Percentiles rank a stretch among this genome's conserved stretches.
Evolutionary conservation across 2,329 filamentous ascomycete genomes (phyloP).

Genomic region (Phoma sp.): DNA sequence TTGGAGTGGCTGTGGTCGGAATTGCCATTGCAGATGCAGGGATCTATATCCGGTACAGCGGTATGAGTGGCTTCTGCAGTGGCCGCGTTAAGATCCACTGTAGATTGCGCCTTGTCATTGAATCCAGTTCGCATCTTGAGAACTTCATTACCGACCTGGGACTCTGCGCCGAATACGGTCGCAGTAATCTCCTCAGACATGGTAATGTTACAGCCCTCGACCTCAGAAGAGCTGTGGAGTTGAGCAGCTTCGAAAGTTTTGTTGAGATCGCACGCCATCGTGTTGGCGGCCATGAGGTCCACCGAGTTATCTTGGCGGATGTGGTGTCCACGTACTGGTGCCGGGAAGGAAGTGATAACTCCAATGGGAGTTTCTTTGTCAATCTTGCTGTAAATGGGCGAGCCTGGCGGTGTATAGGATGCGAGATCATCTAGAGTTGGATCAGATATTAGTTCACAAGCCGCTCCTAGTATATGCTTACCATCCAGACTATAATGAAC

Average conservation of each 20-base stretch:
- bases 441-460: not conserved
- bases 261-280: no score
- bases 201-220: no score
- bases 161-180: no score
- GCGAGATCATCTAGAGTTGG: not conserved
- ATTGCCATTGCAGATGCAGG: not conserved
- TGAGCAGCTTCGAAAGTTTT: no score
- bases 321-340: no score
- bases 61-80: not conserved
- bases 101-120: not conserved
- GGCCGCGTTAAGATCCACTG: not conserved
- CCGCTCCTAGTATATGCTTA: not conserved
- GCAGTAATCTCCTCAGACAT: no score
- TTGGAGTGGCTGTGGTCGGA: not conserved
- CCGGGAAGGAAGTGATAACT: no score
- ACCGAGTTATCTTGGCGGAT: no score
- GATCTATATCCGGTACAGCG: no score
- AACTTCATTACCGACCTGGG: no score
- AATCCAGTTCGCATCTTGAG: not conserved
- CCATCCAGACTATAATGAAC: not conserved
- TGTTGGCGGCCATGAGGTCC: no score
- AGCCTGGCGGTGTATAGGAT: not conserved
- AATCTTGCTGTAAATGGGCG: not conserved
- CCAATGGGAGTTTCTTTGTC: not conserved
- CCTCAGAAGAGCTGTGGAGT: no score